These are phyloP conservation scores for Lepraria neglecta DNA, from an alignment of 495 filamentous ascomycete species.

Conservation along the genomic window DNA sequence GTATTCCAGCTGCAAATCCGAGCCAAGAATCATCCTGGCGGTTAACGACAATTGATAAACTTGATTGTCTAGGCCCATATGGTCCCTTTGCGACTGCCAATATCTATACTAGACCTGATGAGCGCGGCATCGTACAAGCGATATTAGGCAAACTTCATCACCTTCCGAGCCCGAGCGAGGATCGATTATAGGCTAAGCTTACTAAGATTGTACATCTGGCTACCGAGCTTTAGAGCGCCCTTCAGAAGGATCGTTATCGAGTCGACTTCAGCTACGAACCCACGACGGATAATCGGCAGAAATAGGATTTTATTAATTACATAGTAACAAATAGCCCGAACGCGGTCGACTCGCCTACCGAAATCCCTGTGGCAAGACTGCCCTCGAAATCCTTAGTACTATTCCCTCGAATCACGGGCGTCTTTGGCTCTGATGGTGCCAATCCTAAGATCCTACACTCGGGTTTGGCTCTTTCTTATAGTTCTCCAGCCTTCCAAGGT, in stretches of 20 bases:
- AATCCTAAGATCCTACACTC: slow-evolving; percentile 1
- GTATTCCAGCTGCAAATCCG: slow-evolving; percentile 5
- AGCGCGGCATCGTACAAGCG: neutral
- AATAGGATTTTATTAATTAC: slow-evolving; percentile 5
- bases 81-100: neutral
- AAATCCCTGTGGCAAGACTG: neutral
- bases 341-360: neutral
- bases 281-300: neutral
- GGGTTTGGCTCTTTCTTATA: neutral
- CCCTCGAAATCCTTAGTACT: slow-evolving; percentile 8
- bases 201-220: neutral
- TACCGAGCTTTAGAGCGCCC: slow-evolving; percentile 5
- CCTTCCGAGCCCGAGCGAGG: neutral
- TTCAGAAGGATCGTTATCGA: slow-evolving; percentile 15
- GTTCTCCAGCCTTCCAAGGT: slow-evolving; percentile 6
- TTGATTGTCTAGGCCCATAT: slow-evolving; percentile 5
- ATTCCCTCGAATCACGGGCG: slow-evolving; percentile 3
- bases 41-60: slow-evolving; percentile 14
- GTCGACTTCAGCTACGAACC: slow-evolving; percentile 9
- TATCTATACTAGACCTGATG: slow-evolving; percentile 5
- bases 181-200: slow-evolving; percentile 3
- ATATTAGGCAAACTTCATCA: slow-evolving; percentile 1
- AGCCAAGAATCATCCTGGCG: slow-evolving; percentile 3
- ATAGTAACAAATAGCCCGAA: neutral
- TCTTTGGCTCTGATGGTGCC: neutral